These are phyloP conservation scores for Mallotus japonicus DNA, from an alignment of 441 rosid genomes.

Conservation along the genomic window DNA sequence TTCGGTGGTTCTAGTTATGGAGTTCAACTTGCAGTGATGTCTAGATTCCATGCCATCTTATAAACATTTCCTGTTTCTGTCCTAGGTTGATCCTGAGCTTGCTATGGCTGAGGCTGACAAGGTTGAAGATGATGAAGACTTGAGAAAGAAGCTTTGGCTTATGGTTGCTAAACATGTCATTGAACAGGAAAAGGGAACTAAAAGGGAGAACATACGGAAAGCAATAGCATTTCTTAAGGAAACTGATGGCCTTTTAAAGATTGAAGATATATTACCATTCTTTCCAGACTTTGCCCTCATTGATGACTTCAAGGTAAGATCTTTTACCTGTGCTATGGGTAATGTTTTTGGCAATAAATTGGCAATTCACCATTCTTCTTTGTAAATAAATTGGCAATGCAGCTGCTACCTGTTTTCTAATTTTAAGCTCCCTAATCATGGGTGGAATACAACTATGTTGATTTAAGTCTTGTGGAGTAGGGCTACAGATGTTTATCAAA, in stretches of 20 bases:
- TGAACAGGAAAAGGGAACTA: constrained; percentile 93
- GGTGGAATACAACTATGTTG: neutral
- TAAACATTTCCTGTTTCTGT: constrained; percentile 22
- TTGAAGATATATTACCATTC: constrained; percentile 98
- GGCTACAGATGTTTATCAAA: neutral
- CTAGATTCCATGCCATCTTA: neutral
- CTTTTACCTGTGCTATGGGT: neutral
- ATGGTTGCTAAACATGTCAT: constrained; percentile 99
- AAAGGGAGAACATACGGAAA: constrained; percentile 96
- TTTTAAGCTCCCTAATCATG: neutral
- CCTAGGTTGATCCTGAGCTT: constrained; percentile 95
- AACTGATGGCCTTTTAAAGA: constrained; percentile 96
- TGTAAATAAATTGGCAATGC: neutral
- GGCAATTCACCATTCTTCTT: neutral
- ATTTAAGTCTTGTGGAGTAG: neutral
- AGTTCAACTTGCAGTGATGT: neutral
- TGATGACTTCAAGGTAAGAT: constrained; percentile 94
- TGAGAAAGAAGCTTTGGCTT: constrained; percentile 98
- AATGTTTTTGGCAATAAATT: neutral
- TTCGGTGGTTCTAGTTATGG: constrained; percentile 8
- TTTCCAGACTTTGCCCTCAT: constrained; percentile 99
- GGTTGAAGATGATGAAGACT: constrained; percentile 99
- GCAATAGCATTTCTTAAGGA: constrained; percentile 99
- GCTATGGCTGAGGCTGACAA: constrained; percentile 99
- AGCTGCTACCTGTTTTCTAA: neutral